phyloP scores from a whole-genome alignment of 805 yeast species.

The Ogataea glucozyma region DNA sequence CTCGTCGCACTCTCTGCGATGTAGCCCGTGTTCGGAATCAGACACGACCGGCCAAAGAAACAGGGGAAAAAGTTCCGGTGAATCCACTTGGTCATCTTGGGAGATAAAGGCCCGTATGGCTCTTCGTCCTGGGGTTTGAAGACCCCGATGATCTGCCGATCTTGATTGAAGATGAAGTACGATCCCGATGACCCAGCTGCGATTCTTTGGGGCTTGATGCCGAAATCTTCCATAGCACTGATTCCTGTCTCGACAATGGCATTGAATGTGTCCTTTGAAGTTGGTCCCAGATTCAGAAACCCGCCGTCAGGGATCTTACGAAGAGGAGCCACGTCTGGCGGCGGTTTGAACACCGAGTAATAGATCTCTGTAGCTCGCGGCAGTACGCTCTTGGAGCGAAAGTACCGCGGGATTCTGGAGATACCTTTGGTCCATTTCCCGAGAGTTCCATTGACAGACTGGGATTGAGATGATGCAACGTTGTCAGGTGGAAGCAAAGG shows the following conservation, averaged over 20 bases:
- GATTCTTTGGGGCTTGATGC: conserved; percentile 52
- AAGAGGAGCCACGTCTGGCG: conserved; percentile 33
- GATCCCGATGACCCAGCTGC: conserved; percentile 71
- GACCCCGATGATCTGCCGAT: conserved; percentile 49
- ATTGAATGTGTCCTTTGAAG: conserved; percentile 36
- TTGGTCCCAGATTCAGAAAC: conserved; percentile 30
- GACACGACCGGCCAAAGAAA: conserved; percentile 71
- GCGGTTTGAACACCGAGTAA: conserved; percentile 55
- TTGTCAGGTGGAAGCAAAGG: neutral
- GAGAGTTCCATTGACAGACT: conserved; percentile 13
- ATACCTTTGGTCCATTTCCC: conserved; percentile 23
- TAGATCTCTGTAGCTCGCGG: conserved; percentile 43
- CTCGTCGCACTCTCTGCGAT: conserved; percentile 73
- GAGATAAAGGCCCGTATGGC: conserved; percentile 76
- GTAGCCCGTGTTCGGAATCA: conserved; percentile 72
- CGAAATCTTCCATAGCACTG: conserved; percentile 44
- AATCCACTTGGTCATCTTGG: conserved; percentile 80
- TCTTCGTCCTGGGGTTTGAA: conserved; percentile 82
- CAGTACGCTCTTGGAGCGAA: conserved; percentile 21
- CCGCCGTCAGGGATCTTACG: conserved; percentile 29
- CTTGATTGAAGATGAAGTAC: conserved; percentile 51
- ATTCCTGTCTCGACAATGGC: conserved; percentile 44
- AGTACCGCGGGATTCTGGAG: conserved; percentile 14
- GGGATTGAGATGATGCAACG: neutral
- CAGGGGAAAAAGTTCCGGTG: conserved; percentile 76